Evolutionary conservation across 768 basidiomycete species (phyloP), one percentile per base, ranked within the genome.

Genomic region (Panus rudis): DNA sequence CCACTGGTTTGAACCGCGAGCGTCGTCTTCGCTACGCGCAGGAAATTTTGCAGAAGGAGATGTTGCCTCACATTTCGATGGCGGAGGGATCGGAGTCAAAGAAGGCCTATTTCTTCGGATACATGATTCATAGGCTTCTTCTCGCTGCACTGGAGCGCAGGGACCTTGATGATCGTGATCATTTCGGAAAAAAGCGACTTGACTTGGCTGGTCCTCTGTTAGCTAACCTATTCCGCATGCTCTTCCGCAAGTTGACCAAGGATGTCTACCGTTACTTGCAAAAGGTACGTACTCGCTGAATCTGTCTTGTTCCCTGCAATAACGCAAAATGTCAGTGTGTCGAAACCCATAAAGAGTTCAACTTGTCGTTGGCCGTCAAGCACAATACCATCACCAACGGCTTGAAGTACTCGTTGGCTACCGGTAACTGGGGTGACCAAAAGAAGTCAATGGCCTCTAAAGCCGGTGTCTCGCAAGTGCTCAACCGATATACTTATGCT

Each of bases 371-470:
- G 26, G 94, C 94, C 23, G 91, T 99, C 59, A 94, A 94, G 63
- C 86, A 92, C 54, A 89, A 89, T 56, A 97, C 92, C 24, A 98
- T 99, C 51, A 97, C 93, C 21, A 96, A 98, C 63, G 96, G 96
- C 47, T 75, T 99, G 41, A 93, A 94, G 60, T 98, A 98, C 62
- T 98, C 96, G 14, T 74, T 99, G 24, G 92, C 93, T 23, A 99
- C 96, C 0, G 96, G 96, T 48, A 99, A 99, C 61, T 99, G 96
- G 96, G 94, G 94, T 21, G 93, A 96, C 62, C 92, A 97, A 67
- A 96, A 97, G 72, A 96, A 98, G 65, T 85, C 90, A 0, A 96
- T 96, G 90, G 83, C 90, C 31, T 86, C 92, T 8, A 96, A 96
- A 63, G 96, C 94, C 39, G 96, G 96, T 56, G 96, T 99, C 13